Base-by-base conservation (phyloP, 139 green algal species). In the Tetradesmus obliquus region DNA sequence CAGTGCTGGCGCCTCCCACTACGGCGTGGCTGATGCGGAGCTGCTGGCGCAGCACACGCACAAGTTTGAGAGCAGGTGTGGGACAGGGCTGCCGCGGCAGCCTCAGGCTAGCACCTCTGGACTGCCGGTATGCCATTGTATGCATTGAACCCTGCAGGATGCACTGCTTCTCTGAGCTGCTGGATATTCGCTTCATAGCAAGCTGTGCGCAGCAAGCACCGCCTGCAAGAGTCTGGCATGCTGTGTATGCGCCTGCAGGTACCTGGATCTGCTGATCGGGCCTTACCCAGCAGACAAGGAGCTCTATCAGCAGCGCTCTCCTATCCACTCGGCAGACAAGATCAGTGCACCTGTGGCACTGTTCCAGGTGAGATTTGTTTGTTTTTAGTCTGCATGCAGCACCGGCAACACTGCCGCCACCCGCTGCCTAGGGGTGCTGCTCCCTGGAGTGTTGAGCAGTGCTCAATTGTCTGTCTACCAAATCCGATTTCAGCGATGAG, bases 41-140 rank as follows among this genome's bases (percentile, higher is more conserved):
- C 91, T 96, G 57, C 93, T 97, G 86, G 95, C 95, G 0, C 45
- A 94, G n/a, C 94, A 97, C 58, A 97, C 95, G 0, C 96, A 97
- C 95, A 97, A 97, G 89, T 96, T 97, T 87, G 95, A 97, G 92
- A 94, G 90, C 88, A 88, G 92, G 92, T 92, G 76, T 15, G 82
- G 3, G 1, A 19, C 20, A 58, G 62, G 19, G 20, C n/a, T 13
- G 86, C 8, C 1, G 2, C 32, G 5, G 45, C 7, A 22, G 7
- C 22, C 5, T 7, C 9, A 22, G 24, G 24, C 80, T 3, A 7
- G n/a, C 24, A 24, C 15, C 12, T 82, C 74, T 82, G 66, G 15
- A n/a, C 15, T 76, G 66, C 17, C 15, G 13, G 66, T 17, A 76
- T 17, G 32, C 32, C 32, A 45, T 45, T 45, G 32, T 45, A 45